These are phyloP conservation scores for Pholiota molesta DNA, from an alignment of 768 basidiomycete species.

Conservation along the genomic window DNA sequence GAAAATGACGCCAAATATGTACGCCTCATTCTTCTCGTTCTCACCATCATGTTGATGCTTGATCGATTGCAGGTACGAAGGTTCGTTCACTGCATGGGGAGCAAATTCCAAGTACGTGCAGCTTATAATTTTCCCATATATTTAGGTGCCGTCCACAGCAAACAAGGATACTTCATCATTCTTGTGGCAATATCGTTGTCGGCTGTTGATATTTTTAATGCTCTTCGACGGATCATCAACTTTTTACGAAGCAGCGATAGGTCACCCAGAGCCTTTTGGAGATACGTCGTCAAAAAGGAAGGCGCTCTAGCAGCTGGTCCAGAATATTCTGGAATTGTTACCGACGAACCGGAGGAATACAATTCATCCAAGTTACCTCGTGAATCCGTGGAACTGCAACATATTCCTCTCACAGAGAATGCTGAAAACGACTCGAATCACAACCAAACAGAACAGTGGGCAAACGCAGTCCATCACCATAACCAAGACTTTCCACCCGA, in stretches of 20 bases:
- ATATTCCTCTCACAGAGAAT: slow-evolving; percentile 29
- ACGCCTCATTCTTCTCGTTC: slow-evolving; percentile 32
- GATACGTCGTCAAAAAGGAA: slow-evolving; percentile 52
- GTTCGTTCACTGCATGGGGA: slow-evolving; percentile 30
- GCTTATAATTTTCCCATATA: slow-evolving; percentile 1
- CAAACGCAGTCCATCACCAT: slow-evolving; percentile 47
- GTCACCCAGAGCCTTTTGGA: slow-evolving; percentile 57
- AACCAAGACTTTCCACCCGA: slow-evolving; percentile 46
- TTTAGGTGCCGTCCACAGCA: slow-evolving; percentile 55
- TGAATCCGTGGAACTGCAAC: slow-evolving; percentile 31
- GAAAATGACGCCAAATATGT: slow-evolving; percentile 85
- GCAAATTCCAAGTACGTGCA: neutral
- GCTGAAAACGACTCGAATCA: slow-evolving; percentile 40
- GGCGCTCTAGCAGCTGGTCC: slow-evolving; percentile 29
- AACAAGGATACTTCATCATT: slow-evolving; percentile 58
- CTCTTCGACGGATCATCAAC: slow-evolving; percentile 50
- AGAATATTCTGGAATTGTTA: slow-evolving; percentile 64
- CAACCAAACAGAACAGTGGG: slow-evolving; percentile 55
- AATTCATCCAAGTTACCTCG: slow-evolving; percentile 47
- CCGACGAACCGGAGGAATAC: slow-evolving; percentile 57
- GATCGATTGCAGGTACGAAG: slow-evolving; percentile 60
- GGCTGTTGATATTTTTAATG: slow-evolving; percentile 53
- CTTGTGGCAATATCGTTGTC: slow-evolving; percentile 41
- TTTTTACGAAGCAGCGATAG: slow-evolving; percentile 51
- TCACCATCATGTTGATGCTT: slow-evolving; percentile 1